Percentiles rank a stretch among this genome's conserved stretches.
phyloP scores from a whole-genome alignment of 192 early-diverging fungal species.

The Podila clonocystis region DNA sequence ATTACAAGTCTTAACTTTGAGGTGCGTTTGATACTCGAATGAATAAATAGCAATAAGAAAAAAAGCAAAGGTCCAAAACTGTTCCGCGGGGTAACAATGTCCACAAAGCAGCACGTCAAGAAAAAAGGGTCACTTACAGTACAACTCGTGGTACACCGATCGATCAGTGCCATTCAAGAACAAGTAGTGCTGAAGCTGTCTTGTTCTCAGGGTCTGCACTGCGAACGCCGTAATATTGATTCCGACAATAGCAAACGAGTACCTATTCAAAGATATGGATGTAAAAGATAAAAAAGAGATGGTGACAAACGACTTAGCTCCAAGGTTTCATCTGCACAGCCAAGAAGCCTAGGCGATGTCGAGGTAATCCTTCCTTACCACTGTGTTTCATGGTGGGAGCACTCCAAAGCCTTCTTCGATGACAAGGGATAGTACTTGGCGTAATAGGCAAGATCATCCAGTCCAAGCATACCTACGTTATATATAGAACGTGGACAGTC shows the following conservation, averaged over 20 bases:
- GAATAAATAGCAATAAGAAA: background rate
- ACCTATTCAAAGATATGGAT: constrained; percentile 51
- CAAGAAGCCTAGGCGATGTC: background rate
- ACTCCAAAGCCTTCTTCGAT: constrained; percentile 62
- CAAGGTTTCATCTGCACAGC: too few species aligned
- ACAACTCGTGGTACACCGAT: constrained; percentile 75
- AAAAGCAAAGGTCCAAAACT: background rate
- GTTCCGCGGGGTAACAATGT: too few species aligned
- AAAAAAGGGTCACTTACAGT: constrained; percentile 63
- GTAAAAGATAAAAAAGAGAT: background rate
- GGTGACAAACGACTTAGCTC: background rate
- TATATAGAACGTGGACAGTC: background rate
- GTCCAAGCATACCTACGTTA: constrained; percentile 68
- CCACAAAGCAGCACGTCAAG: background rate
- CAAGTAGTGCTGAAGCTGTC: constrained; percentile 72
- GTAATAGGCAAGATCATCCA: constrained; percentile 79
- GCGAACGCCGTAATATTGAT: constrained; percentile 81
- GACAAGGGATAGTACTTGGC: constrained; percentile 64
- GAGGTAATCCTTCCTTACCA: constrained; percentile 54
- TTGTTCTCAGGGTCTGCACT: constrained; percentile 65
- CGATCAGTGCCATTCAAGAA: constrained; percentile 65
- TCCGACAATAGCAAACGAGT: constrained; percentile 84
- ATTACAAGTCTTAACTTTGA: background rate
- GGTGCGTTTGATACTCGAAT: background rate
- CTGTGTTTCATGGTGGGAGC: constrained; percentile 67